Evolutionary conservation across 2,329 filamentous ascomycete species (phyloP), one percentile per base, ranked within the genome.

Genomic region (Botrytis aclada): DNA sequence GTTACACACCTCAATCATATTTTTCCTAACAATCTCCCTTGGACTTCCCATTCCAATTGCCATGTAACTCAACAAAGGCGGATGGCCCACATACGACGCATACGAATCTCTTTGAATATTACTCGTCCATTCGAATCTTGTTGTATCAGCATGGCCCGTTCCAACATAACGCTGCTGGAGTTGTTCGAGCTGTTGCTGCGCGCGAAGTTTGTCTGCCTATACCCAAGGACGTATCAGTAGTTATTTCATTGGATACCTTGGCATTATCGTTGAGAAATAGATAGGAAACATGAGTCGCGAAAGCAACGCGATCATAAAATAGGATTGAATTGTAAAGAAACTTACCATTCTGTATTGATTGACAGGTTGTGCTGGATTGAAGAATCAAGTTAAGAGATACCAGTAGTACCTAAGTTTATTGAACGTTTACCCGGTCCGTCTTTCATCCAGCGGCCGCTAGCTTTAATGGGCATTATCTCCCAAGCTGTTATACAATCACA

Each of bases 21-120:
- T 87, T 22, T 92, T 89, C 75, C 94, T 88, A 70, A 96, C 89
- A 82, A 94, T 93, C 82, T 94, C 91, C 73, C 91, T 87, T 9
- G 93, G 88, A 82, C 97, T 93, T 65, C 96, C 96, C 84, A 97
- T 90, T 0, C 95, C 95, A 67, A 98, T 90, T 29, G 93, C 88
- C 86, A 98, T 94, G 82, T 97, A 98, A 56, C 93, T 90, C 25
- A 98, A 86, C 74, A 98, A 86, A 12, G 94, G 92, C 25, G 94
- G 93, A 81, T 99, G 96, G 32, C 96, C 96, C 76, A 96, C 88
- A 79, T 97, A 95, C 75, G 91, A 94, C 32, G 94, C 89, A 81
- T 95, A 95, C 34, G 92, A 97, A 85, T 99, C 96, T 82, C 96
- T 94, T 81, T 94, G 89, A 81, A 98, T 95, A 85, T 98, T 99